Percentiles rank a stretch among this genome's conserved stretches.
Conservation (phyloP, 352 stramenopile genomes). For the Pythium biforme region DNA sequence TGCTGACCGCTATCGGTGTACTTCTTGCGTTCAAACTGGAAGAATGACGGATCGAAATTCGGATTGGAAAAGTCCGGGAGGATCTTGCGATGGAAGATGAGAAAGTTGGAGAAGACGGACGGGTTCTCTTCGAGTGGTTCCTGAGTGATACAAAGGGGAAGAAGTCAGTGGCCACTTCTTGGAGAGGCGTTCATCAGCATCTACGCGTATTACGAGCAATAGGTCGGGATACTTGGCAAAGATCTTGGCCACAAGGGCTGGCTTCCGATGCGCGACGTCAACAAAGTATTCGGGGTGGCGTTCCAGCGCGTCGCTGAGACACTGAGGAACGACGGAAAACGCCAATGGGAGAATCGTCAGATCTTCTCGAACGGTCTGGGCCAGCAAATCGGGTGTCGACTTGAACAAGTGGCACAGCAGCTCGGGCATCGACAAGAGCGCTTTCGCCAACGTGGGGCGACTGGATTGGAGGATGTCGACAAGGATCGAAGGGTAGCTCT, state of each 20-base stretch:
- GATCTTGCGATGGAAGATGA: slow-evolving; percentile 55
- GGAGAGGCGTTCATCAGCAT: background rate
- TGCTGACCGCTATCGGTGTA: slow-evolving; percentile 34
- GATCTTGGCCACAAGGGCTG: slow-evolving; percentile 49
- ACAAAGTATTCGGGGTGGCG: slow-evolving; percentile 65
- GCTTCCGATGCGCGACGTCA: slow-evolving; percentile 64
- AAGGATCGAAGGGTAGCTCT: slow-evolving; percentile 55
- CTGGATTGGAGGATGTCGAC: slow-evolving; percentile 48
- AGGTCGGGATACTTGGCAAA: slow-evolving; percentile 71
- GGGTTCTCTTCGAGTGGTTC: slow-evolving; percentile 71
- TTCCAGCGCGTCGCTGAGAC: slow-evolving; percentile 59
- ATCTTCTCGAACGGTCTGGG: slow-evolving; percentile 52
- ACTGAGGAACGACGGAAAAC: slow-evolving; percentile 55
- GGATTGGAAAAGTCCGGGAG: slow-evolving; percentile 57
- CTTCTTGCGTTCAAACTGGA: slow-evolving; percentile 54
- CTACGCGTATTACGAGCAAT: slow-evolving; percentile 42
- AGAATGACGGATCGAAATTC: slow-evolving; percentile 50
- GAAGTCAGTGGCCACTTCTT: background rate
- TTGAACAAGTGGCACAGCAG: slow-evolving; percentile 51
- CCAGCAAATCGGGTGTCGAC: slow-evolving; percentile 46
- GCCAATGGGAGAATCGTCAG: slow-evolving; percentile 40
- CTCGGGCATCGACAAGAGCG: slow-evolving; percentile 42
- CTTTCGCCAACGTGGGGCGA: slow-evolving; percentile 38
- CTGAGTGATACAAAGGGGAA: slow-evolving; percentile 26
- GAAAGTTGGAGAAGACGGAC: slow-evolving; percentile 65